Percentiles rank a stretch among this genome's conserved stretches.
phyloP scores from a whole-genome alignment of 148 eudicot genomes.

The Simmondsia chinensis region DNA sequence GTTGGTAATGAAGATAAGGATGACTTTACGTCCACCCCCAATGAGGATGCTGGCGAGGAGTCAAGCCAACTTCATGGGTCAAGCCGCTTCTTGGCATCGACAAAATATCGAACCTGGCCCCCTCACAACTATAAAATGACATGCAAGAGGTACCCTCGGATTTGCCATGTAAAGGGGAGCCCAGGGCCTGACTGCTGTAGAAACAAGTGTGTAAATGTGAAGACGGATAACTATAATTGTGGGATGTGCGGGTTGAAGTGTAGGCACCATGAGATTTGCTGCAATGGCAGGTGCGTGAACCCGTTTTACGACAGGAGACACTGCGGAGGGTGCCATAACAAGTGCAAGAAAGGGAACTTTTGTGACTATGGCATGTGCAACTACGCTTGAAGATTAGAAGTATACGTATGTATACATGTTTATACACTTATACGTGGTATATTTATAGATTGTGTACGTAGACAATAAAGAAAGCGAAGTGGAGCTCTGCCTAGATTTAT shows the following conservation, averaged over 20 bases:
- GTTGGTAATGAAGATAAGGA: too few relatives aligned
- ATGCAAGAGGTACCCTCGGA: slow-evolving; percentile 41
- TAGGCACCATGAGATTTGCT: slow-evolving; percentile 40
- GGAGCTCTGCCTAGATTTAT: too few relatives aligned
- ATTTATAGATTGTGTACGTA: too few relatives aligned
- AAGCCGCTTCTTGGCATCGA: too few relatives aligned
- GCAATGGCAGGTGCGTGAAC: slow-evolving; percentile 49
- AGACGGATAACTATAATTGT: slow-evolving; percentile 37
- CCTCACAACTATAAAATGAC: too few relatives aligned
- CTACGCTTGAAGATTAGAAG: slow-evolving; percentile 52
- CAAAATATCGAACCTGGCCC: too few relatives aligned
- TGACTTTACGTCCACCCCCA: too few relatives aligned
- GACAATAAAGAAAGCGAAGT: too few relatives aligned
- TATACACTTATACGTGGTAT: too few relatives aligned
- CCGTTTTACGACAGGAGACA: slow-evolving; percentile 24
- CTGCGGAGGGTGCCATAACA: slow-evolving; percentile 52
- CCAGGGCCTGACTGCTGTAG: slow-evolving; percentile 52
- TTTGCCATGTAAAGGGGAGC: slow-evolving; percentile 38
- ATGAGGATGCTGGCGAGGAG: too few relatives aligned
- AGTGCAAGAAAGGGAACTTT: slow-evolving; percentile 32
- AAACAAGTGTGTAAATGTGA: slow-evolving; percentile 53
- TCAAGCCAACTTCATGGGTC: too few relatives aligned
- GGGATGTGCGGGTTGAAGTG: slow-evolving; percentile 63
- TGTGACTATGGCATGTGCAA: slow-evolving; percentile 61
- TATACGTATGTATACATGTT: too few relatives aligned